Percentiles rank a stretch among this genome's conserved stretches.
These are phyloP conservation scores for Fusarium sp. DNA, from an alignment of 2,329 filamentous ascomycete genomes.

Conservation along the genomic window DNA sequence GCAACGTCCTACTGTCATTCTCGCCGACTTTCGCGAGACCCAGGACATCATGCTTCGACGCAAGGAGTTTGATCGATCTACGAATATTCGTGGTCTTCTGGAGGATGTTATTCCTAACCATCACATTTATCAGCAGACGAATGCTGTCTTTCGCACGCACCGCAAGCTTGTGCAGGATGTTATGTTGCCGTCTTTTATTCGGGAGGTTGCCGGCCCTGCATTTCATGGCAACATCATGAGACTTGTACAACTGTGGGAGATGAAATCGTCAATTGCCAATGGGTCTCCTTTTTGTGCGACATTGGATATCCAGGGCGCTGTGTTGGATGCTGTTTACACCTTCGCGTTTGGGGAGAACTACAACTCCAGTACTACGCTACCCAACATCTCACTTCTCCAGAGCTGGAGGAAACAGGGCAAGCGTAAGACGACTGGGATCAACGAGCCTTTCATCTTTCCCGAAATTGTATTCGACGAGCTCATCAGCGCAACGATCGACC, in stretches of 20 bases:
- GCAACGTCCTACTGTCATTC: not conserved
- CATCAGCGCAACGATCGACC: not conserved
- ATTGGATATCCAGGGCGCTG: not conserved
- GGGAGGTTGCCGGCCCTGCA: not conserved
- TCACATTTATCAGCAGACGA: not conserved
- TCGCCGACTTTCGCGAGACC: not conserved
- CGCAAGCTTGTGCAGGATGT: not conserved
- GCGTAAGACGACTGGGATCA: accelerated
- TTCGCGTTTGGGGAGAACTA: not conserved
- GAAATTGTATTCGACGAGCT: not conserved
- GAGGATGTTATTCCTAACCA: not conserved
- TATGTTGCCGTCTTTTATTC: not conserved
- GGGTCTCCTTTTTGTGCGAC: not conserved
- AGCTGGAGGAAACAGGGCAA: accelerated
- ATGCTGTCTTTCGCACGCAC: not conserved
- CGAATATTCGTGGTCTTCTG: not conserved
- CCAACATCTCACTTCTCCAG: not conserved
- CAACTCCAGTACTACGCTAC: not conserved
- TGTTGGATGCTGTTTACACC: not conserved
- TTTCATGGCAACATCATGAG: not conserved
- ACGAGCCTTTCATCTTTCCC: not conserved
- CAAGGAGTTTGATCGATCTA: not conserved
- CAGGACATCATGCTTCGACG: not conserved
- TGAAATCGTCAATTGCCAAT: not conserved
- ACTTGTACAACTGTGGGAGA: not conserved